Evolutionary conservation across 805 yeast genomes (phyloP).

Genomic region (Candida koratica): DNA sequence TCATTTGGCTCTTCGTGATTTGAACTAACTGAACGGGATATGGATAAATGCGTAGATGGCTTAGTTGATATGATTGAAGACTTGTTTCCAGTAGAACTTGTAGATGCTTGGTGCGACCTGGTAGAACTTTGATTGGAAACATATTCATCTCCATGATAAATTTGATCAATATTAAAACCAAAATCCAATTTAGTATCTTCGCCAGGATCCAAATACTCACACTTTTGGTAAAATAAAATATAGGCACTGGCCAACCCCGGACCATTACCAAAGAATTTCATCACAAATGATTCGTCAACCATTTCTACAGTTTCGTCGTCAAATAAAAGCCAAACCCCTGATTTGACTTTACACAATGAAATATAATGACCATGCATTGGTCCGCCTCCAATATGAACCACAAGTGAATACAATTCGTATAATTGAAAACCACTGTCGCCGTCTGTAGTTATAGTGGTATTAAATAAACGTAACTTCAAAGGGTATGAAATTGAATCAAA

Average conservation of each 20-base stretch:
- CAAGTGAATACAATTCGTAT: constrained; percentile 81
- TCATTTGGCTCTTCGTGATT: neutral
- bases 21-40: constrained; percentile 1
- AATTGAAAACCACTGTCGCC: constrained; percentile 36
- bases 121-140: constrained; percentile 2
- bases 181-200: constrained; percentile 26
- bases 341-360: constrained; percentile 71
- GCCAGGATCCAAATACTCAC: constrained; percentile 43
- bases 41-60: constrained; percentile 1
- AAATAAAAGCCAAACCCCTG: constrained; percentile 83
- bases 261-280: constrained; percentile 82
- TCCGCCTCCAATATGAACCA: constrained; percentile 95
- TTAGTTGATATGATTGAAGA: constrained; percentile 1
- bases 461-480: constrained; percentile 60
- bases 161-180: constrained; percentile 29
- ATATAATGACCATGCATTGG: constrained; percentile 98
- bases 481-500: constrained; percentile 86
- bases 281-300: constrained; percentile 77
- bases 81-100: constrained; percentile 2
- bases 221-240: constrained; percentile 67
- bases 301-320: constrained; percentile 95
- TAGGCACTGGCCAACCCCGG: constrained; percentile 90
- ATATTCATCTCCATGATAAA: constrained; percentile 32
- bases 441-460: constrained; percentile 46
- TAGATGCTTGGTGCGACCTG: constrained; percentile 1